These are phyloP conservation scores for Hypoxylon sp. DNA, from an alignment of 2,329 filamentous ascomycete species.

Conservation along the genomic window DNA sequence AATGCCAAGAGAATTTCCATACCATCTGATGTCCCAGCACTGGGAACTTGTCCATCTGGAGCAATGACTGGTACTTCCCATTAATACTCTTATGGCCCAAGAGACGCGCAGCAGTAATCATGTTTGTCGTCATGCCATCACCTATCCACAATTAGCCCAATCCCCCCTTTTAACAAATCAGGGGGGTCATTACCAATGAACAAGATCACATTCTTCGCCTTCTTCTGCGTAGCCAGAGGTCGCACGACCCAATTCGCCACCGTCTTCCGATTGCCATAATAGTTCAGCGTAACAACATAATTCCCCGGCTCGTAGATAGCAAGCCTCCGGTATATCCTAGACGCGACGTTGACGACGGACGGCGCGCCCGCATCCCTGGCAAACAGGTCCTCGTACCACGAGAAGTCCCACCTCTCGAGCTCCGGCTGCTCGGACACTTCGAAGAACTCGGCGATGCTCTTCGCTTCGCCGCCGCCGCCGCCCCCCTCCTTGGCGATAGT, in stretches of 20 bases:
- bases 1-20: slow-evolving; percentile 5
- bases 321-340: slow-evolving; percentile 81
- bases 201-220: slow-evolving; percentile 85
- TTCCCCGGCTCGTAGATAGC: slow-evolving; percentile 82
- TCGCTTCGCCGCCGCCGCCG: slow-evolving; percentile 59
- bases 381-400: slow-evolving; percentile 88
- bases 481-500: slow-evolving; percentile 78
- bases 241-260: slow-evolving; percentile 82
- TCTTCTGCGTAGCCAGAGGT: slow-evolving; percentile 74
- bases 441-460: slow-evolving; percentile 75
- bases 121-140: slow-evolving; percentile 78
- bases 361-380: slow-evolving; percentile 76
- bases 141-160: slow-evolving; percentile 32
- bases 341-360: slow-evolving; percentile 81
- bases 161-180: not conserved
- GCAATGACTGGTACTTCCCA: slow-evolving; percentile 80
- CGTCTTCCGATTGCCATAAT: slow-evolving; percentile 79
- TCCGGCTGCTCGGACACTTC: slow-evolving; percentile 76
- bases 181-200: slow-evolving; percentile 74
- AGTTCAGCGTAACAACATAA: slow-evolving; percentile 80
- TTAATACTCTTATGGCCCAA: slow-evolving; percentile 87
- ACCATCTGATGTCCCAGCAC: slow-evolving; percentile 87
- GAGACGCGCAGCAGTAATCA: slow-evolving; percentile 83
- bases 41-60: slow-evolving; percentile 86
- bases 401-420: slow-evolving; percentile 84